Evolutionary conservation across 2,329 filamentous ascomycete genomes (phyloP).

Genomic region (Zalaria obscura): DNA sequence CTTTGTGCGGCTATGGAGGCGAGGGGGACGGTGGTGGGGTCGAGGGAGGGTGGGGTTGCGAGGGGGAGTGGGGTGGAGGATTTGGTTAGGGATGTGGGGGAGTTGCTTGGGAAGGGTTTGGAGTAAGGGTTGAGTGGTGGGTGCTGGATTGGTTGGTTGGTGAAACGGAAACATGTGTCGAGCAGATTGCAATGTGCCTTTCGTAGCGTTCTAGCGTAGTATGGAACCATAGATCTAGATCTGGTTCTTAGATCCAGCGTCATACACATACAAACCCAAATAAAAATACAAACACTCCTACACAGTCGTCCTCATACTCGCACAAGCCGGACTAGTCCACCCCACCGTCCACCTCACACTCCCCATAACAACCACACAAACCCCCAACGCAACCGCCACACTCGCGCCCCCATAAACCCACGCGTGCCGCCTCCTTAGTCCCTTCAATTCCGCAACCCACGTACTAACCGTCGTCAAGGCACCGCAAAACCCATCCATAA

Average conservation of each 20-base stretch:
- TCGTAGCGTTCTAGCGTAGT: too few species aligned
- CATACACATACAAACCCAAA: too few species aligned
- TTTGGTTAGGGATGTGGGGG: background rate
- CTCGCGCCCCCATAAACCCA: slow-evolving; percentile 57
- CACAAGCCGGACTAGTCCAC: slow-evolving; percentile 22
- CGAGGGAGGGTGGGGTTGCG: slow-evolving; percentile 12
- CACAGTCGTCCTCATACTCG: slow-evolving; percentile 9
- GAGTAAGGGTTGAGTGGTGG: too few species aligned
- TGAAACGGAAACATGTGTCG: too few species aligned
- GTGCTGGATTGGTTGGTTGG: too few species aligned
- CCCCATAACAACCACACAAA: slow-evolving; percentile 61
- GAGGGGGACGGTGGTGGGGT: slow-evolving; percentile 40
- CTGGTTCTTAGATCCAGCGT: too few species aligned
- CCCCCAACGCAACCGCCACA: slow-evolving; percentile 41
- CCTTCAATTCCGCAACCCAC: slow-evolving; percentile 31
- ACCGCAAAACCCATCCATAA: slow-evolving; percentile 35
- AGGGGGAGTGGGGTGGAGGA: slow-evolving; percentile 10
- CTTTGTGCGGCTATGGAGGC: slow-evolving; percentile 69
- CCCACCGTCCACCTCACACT: slow-evolving; percentile 53
- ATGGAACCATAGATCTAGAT: too few species aligned
- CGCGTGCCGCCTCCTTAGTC: slow-evolving; percentile 33
- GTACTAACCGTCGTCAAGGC: slow-evolving; percentile 33
- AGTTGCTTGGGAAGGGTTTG: background rate
- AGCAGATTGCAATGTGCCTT: too few species aligned
- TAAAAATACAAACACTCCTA: background rate